phyloP scores from a whole-genome alignment of 176 grass and related monocot species.

The Oryza brachyantha region DNA sequence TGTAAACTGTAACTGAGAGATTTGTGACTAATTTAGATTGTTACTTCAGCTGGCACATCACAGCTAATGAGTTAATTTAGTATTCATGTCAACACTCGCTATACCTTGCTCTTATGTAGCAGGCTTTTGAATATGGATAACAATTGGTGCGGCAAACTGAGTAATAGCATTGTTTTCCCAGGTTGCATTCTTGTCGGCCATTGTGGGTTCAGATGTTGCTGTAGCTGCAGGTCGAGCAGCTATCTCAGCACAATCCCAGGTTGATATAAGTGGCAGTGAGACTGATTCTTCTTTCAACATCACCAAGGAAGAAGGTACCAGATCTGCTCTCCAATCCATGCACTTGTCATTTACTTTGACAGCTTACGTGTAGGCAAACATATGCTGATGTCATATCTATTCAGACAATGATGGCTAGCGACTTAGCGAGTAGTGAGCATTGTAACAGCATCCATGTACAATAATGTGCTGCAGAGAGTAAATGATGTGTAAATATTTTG shows the following conservation, averaged over 20 bases:
- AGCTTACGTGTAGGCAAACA: constrained; percentile 4
- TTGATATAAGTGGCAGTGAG: constrained; percentile 37
- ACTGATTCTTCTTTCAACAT: constrained; percentile 37
- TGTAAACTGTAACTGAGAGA: neutral
- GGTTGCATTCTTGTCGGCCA: constrained; percentile 87
- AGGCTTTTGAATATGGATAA: neutral
- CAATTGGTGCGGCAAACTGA: constrained; percentile 10
- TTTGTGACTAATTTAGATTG: neutral
- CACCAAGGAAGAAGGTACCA: constrained; percentile 60
- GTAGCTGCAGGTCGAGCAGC: constrained; percentile 74
- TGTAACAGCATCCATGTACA: neutral
- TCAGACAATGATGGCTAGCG: neutral
- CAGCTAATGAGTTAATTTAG: neutral
- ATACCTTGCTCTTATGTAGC: neutral
- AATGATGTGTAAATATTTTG: neutral
- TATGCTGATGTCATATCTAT: constrained; percentile 9
- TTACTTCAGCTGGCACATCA: neutral
- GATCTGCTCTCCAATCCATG: constrained; percentile 4
- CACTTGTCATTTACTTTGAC: neutral
- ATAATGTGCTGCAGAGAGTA: neutral
- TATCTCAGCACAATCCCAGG: constrained; percentile 56
- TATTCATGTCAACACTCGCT: neutral
- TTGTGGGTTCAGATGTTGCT: constrained; percentile 74
- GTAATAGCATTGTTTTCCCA: constrained; percentile 45
- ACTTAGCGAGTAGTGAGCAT: neutral